Base-by-base conservation (phyloP, 495 filamentous ascomycete species). In the Penicillium desertorum region DNA sequence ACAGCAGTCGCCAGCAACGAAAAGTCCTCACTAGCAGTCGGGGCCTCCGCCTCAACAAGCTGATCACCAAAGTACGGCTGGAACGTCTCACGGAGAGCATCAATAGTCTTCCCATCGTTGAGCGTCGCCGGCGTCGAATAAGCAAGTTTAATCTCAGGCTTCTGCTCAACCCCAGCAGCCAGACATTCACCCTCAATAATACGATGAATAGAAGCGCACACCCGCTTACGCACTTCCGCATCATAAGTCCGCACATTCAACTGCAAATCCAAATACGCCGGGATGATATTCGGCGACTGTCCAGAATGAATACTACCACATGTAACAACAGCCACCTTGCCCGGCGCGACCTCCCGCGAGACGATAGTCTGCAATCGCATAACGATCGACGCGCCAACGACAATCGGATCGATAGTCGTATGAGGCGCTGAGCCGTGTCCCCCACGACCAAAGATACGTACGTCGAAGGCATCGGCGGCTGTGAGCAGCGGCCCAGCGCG, bases 341-440 rank as follows among this genome's bases (percentile, higher is more conserved):
- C 69, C 0, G 83, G 79, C 30, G 74, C 60, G 8, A 82, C 67
- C 63, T 85, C 83, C 1, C 83, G 74, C 17, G 71, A 71, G 14
- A 84, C 77, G 56, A 86, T 78, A 44, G 64, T 77, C 65, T 88
- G 84, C 14, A 88, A 66, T 5, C 78, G 71, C 23, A 81, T 64
- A 0, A 86, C 67, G n/a, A 81, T 73, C n/a, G 69, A 50, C 0
- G 75, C 70, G 0, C 83, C 82, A 17, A 81, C 76, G 3, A 86
- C 65, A 37, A 83, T 74, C 0, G 84, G 85, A 62, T 88, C 84
- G 56, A 87, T 74, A 4, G 74, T 73, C 1, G 62, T 64, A 16
- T 84, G 71, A 0, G 85, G 84, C 51, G 74, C 71, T 0, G 70
- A 74, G 1, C 76, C 81, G 57, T 86, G 83, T 0, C 81, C 79